These are phyloP conservation scores for Neonectria magnoliae DNA, from an alignment of 2,329 filamentous ascomycete species.

Conservation along the genomic window DNA sequence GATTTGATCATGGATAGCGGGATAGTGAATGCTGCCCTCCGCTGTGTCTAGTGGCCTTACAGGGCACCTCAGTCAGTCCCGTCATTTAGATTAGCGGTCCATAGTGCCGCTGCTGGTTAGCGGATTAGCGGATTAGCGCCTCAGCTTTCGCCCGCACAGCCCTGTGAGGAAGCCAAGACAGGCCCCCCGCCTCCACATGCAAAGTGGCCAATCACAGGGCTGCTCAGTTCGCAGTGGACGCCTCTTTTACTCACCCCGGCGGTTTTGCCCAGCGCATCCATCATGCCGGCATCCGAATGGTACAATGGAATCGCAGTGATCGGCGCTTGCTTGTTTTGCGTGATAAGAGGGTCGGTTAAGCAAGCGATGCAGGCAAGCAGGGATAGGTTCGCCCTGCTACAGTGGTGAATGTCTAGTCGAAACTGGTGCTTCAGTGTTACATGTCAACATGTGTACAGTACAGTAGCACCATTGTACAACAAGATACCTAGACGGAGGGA, in stretches of 20 bases:
- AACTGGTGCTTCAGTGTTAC: no score
- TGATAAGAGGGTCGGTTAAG: not conserved
- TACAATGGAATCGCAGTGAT: not conserved
- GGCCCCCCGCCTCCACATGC: not conserved
- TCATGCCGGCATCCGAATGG: not conserved
- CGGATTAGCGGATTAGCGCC: not conserved
- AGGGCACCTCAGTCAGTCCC: no score
- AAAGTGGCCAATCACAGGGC: not conserved
- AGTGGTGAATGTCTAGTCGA: not conserved
- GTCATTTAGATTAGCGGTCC: not conserved
- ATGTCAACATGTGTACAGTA: no score
- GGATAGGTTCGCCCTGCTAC: slow-evolving; percentile 2
- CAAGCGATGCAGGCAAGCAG: not conserved
- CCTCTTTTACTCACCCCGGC: not conserved
- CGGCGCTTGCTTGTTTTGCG: not conserved
- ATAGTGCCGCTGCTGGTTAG: not conserved
- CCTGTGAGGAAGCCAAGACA: not conserved
- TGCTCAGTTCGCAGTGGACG: not conserved
- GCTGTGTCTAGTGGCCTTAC: no score
- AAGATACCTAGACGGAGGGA: no score
- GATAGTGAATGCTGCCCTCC: no score
- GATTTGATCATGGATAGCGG: not conserved
- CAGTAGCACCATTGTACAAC: no score
- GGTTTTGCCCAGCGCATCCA: not conserved
- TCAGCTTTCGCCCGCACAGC: not conserved